Evolutionary conservation across 345 rosid species (phyloP).

Genomic region (Excoecaria cochinchinensis): DNA sequence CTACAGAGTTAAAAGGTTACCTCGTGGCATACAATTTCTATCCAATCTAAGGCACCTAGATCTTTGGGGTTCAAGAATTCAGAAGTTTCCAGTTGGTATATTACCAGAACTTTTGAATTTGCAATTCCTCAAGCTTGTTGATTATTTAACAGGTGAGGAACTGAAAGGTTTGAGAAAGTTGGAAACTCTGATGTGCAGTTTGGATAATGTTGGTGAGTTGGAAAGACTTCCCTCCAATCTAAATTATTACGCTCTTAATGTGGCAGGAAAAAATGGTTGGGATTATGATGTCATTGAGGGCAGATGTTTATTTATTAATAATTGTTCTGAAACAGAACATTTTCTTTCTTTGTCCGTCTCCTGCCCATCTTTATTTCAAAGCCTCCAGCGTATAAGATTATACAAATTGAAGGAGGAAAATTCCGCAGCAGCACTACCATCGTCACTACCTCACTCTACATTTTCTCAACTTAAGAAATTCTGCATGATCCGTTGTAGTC

Average conservation of each 20-base stretch:
- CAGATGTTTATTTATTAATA: not conserved
- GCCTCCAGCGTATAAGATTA: not conserved
- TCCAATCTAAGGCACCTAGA: constrained; percentile 22
- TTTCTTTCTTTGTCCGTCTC: not conserved
- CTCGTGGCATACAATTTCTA: constrained; percentile 23
- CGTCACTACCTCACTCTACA: not conserved
- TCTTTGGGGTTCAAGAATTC: not conserved
- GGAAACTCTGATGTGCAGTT: constrained; percentile 3
- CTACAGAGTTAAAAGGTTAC: not conserved
- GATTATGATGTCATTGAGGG: no score
- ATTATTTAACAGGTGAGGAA: not conserved
- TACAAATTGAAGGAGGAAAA: fast-evolving
- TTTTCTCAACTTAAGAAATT: not conserved
- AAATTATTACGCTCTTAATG: not conserved
- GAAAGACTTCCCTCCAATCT: not conserved
- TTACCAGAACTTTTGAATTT: constrained; percentile 9
- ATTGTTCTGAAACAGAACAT: not conserved
- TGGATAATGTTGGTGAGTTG: not conserved
- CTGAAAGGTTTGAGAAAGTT: constrained; percentile 6
- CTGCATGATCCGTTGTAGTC: fast-evolving
- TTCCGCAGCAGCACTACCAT: not conserved
- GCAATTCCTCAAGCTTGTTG: not conserved
- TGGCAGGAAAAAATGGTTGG: not conserved
- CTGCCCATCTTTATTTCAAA: not conserved
- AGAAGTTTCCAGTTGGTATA: constrained; percentile 5